Evolutionary conservation across 768 basidiomycete genomes (phyloP).

Genomic region (Collybia sordida): DNA sequence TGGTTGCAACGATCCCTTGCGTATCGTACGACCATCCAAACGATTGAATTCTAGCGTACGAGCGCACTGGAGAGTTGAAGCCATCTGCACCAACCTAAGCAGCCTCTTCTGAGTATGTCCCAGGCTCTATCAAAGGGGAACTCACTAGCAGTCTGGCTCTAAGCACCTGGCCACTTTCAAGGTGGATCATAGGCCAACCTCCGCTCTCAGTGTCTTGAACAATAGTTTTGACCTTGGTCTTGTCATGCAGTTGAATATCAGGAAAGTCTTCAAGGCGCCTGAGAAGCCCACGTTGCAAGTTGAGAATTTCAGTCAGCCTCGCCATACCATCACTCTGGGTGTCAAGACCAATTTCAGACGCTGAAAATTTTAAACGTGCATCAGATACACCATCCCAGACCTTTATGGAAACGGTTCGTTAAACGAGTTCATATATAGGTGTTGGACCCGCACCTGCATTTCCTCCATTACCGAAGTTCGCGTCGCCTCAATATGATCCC

Average conservation of each 20-base stretch:
- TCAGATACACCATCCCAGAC: conserved; percentile 93
- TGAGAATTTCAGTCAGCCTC: conserved; percentile 87
- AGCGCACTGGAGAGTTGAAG: conserved; percentile 88
- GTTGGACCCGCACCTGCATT: conserved; percentile 66
- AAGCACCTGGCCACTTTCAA: conserved; percentile 66
- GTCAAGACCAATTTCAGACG: conserved; percentile 43
- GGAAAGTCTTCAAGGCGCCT: conserved; percentile 53
- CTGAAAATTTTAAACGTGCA: conserved; percentile 72
- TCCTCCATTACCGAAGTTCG: conserved; percentile 77
- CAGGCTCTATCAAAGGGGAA: too few species aligned
- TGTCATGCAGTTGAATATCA: conserved; percentile 65
- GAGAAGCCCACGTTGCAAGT: conserved; percentile 85
- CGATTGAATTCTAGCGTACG: conserved; percentile 80
- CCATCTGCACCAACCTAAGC: conserved; percentile 93
- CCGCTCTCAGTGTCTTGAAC: conserved; percentile 48
- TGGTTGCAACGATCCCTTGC: conserved; percentile 87
- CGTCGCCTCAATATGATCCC: conserved; percentile 67
- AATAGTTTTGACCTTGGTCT: conserved; percentile 74
- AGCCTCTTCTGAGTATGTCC: background rate
- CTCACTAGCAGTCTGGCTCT: conserved; percentile 76
- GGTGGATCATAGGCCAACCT: conserved; percentile 78
- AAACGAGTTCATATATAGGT: background rate
- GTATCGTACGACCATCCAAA: conserved; percentile 93
- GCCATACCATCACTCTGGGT: conserved; percentile 56
- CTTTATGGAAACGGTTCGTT: conserved; percentile 29